Percentiles rank a stretch among this genome's conserved stretches.
Conservation (phyloP, 768 basidiomycete genomes). For the Panaeolus papilionaceus region DNA sequence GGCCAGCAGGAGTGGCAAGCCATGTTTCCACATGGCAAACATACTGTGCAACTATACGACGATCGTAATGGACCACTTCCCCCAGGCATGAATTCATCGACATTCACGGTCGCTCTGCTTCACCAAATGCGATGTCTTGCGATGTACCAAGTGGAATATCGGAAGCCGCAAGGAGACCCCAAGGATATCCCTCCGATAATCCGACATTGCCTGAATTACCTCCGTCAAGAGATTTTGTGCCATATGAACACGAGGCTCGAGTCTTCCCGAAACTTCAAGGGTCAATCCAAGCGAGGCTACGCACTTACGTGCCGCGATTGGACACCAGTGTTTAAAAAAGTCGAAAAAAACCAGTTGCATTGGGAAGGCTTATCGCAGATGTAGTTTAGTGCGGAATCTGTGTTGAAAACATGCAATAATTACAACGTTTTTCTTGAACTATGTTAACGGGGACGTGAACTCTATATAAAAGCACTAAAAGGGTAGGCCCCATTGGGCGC, state of each 20-base stretch:
- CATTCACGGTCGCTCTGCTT: not conserved
- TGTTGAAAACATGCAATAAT: not conserved
- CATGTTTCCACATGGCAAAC: not conserved
- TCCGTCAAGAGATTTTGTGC: not conserved
- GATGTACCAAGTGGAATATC: constrained; percentile 3
- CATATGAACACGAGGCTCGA: constrained; percentile 7
- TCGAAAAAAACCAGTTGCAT: not conserved
- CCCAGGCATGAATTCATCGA: not conserved
- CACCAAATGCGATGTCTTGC: constrained; percentile 9
- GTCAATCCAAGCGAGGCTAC: constrained; percentile 1
- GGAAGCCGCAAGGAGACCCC: not conserved
- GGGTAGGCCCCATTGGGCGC: not conserved
- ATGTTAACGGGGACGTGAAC: too few relatives aligned
- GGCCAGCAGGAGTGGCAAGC: not conserved
- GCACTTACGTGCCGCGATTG: not conserved
- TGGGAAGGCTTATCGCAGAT: not conserved
- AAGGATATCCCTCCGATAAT: not conserved
- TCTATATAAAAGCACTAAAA: too few relatives aligned
- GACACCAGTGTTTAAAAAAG: not conserved
- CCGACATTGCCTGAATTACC: constrained; percentile 11
- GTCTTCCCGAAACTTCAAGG: constrained; percentile 5
- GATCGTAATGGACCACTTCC: not conserved
- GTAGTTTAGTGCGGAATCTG: not conserved
- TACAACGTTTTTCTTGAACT: too few relatives aligned
- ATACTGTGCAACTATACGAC: constrained; percentile 1